These are phyloP conservation scores for Vanderwaltozyma tropicalis DNA, from an alignment of 805 yeast species.

Conservation along the genomic window DNA sequence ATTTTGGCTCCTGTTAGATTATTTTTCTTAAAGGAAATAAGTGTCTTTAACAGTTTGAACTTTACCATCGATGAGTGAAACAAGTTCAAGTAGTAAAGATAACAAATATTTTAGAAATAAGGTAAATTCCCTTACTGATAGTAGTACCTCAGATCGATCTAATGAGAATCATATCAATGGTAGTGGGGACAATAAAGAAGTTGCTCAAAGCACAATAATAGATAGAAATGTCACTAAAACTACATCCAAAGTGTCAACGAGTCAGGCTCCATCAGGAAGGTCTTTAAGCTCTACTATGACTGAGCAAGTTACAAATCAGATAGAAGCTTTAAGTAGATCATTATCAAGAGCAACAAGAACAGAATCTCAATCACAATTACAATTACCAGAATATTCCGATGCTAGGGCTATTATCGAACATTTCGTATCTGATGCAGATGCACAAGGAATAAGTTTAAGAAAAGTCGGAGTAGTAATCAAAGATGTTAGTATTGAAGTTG, in stretches of 20 bases:
- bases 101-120: too few relatives aligned
- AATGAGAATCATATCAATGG: too few relatives aligned
- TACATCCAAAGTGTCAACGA: neutral
- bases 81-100: too few relatives aligned
- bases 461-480: slow-evolving; percentile 32
- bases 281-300: neutral
- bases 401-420: slow-evolving; percentile 17
- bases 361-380: neutral
- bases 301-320: neutral
- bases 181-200: too few relatives aligned
- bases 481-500: slow-evolving; percentile 26
- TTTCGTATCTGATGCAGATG: slow-evolving; percentile 29
- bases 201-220: too few relatives aligned
- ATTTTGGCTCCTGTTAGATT: too few relatives aligned
- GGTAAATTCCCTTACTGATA: too few relatives aligned
- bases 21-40: too few relatives aligned
- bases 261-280: neutral
- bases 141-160: too few relatives aligned
- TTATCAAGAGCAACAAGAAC: neutral
- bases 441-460: slow-evolving; percentile 34
- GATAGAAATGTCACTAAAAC: neutral
- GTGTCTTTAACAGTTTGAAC: too few relatives aligned
- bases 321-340: neutral
- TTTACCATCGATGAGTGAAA: too few relatives aligned
- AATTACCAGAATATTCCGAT: slow-evolving; percentile 3